A percentile compares a stretch with the other conserved stretches of the same genome.
Conservation (phyloP, 371 early-diverging fungal species). For the Cokeromyces recurvatus region DNA sequence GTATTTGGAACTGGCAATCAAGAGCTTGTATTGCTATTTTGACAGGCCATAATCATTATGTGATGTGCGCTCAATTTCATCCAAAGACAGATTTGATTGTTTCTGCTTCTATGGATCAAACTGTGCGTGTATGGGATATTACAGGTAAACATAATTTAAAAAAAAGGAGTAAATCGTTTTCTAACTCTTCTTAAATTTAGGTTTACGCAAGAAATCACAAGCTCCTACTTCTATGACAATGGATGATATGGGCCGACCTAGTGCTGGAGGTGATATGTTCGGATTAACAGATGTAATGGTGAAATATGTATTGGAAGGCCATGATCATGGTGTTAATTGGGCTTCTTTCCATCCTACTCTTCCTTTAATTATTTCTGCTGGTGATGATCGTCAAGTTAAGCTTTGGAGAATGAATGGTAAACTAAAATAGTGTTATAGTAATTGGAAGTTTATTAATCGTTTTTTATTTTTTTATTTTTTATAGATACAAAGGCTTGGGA, state of each 20-base stretch:
- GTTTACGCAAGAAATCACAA: constrained; percentile 78
- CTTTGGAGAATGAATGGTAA: constrained; percentile 96
- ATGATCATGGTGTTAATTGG: constrained; percentile 99
- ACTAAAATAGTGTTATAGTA: too few species aligned
- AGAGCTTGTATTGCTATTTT: constrained; percentile 95
- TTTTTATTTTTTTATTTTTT: too few species aligned
- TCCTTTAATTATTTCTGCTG: constrained; percentile 93
- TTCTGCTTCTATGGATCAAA: constrained; percentile 97
- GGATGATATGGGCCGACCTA: constrained; percentile 54
- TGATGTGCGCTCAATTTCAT: constrained; percentile 99
- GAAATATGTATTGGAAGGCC: constrained; percentile 98
- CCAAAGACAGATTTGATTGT: constrained; percentile 95
- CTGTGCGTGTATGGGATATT: constrained; percentile 99
- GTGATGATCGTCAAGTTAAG: constrained; percentile 98
- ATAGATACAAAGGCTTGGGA: constrained; percentile 96
- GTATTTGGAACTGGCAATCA: constrained; percentile 99
- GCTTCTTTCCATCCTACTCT: constrained; percentile 92
- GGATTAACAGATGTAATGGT: constrained; percentile 93
- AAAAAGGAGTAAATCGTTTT: neutral
- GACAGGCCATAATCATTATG: constrained; percentile 99
- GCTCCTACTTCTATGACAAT: constrained; percentile 55
- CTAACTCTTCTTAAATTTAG: constrained; percentile 24
- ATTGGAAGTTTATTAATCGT: too few species aligned
- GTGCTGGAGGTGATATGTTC: constrained; percentile 84
- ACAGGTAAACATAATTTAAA: constrained; percentile 57